A percentile compares a stretch with the other conserved stretches of the same genome.
These are phyloP conservation scores for Colletotrichum orbiculare DNA, from an alignment of 2,329 filamentous ascomycete species.

Conservation along the genomic window DNA sequence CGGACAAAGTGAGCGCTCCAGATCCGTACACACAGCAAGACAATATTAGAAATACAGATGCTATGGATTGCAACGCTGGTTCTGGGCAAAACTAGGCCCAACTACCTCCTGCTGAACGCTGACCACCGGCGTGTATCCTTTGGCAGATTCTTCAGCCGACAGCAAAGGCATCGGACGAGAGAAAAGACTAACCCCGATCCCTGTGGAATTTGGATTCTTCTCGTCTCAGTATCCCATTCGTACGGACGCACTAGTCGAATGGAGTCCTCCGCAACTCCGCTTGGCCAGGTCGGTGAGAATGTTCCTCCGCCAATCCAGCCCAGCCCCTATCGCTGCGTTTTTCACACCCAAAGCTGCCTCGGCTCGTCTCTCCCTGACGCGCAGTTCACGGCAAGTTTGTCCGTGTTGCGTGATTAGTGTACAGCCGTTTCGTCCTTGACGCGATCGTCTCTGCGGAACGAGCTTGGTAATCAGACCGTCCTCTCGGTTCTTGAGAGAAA, in stretches of 20 bases:
- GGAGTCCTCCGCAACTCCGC: background rate
- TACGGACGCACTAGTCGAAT: background rate
- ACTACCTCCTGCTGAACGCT: too few relatives aligned
- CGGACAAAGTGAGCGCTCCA: too few relatives aligned
- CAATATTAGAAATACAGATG: too few relatives aligned
- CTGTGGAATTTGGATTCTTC: background rate
- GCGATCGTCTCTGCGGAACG: background rate
- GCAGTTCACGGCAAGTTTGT: slow-evolving; percentile 6
- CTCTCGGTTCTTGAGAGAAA: background rate
- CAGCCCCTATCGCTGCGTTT: background rate
- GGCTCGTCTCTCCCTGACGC: background rate
- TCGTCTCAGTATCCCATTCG: too few relatives aligned
- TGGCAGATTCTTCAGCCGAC: too few relatives aligned
- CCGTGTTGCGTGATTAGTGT: too few relatives aligned
- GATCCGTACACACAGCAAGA: too few relatives aligned
- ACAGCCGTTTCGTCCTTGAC: background rate
- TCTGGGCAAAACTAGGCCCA: too few relatives aligned
- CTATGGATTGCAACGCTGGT: too few relatives aligned
- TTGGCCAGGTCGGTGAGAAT: slow-evolving; percentile 5
- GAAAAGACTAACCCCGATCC: background rate
- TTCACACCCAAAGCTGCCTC: background rate
- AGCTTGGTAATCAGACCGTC: slow-evolving; percentile 17
- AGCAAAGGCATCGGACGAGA: too few relatives aligned
- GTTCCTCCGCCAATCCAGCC: slow-evolving; percentile 9
- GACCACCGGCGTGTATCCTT: too few relatives aligned